Conservation (phyloP, 305 asterid species). For the Ajuga reptans region DNA sequence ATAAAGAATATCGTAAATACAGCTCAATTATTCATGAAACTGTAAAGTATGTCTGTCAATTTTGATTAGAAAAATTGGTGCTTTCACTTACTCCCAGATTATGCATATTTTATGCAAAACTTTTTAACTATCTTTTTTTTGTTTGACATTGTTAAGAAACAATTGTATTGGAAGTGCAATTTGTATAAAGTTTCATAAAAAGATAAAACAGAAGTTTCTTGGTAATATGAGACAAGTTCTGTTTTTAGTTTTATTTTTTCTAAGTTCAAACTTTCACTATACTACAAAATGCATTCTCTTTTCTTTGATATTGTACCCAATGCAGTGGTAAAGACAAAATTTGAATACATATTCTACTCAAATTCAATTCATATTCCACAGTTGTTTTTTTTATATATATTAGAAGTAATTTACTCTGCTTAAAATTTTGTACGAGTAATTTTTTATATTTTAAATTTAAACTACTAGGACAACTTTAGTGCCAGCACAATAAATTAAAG, state of each 20-base stretch:
- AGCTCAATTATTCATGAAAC: constrained; percentile 39
- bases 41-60: constrained; percentile 67
- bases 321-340: constrained; percentile 15
- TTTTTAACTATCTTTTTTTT: constrained; percentile 17
- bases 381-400: no score
- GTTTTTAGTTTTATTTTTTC: constrained; percentile 5
- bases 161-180: constrained; percentile 19
- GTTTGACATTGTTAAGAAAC: constrained; percentile 40
- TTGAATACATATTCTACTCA: constrained; percentile 6
- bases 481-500: no score
- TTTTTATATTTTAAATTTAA: no score
- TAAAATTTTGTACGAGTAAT: no score
- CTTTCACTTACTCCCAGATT: constrained; percentile 41
- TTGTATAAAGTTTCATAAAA: constrained; percentile 35
- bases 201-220: constrained; percentile 73
- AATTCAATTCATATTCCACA: no score
- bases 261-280: neutral
- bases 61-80: constrained; percentile 29
- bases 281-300: constrained; percentile 22
- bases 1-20: constrained; percentile 26
- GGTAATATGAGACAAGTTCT: constrained; percentile 24
- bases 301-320: neutral
- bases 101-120: constrained; percentile 20
- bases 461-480: no score
- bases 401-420: no score